Evolutionary conservation across 2,329 filamentous ascomycete species (phyloP), one percentile per base, ranked within the genome.

Genomic region (Falciphora oryzae): DNA sequence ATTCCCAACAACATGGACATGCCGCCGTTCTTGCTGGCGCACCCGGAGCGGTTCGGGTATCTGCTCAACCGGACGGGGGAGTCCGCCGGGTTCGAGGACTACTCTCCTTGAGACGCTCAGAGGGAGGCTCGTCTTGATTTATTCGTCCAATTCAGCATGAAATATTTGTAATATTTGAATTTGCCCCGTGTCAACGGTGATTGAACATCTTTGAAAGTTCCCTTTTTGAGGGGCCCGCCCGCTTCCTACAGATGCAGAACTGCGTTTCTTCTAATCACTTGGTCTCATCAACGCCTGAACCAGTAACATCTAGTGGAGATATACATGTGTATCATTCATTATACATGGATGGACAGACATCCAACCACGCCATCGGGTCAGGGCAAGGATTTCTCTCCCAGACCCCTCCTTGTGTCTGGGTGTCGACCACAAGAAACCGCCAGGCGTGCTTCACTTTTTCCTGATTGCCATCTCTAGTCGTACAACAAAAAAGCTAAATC

Each of bases 1-100:
- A 71, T 86, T 22, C 78, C 83, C 2, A 71, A 77, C 38, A 85
- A 86, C 65, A 67, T 67, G 59, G 85, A 88, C 67, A 69, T 88
- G 62, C 85, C 85, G 4, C 63, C 65, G n/a, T 79, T 81, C 60
- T 68, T 87, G 66, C 68, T 76, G 16, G 69, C 73, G 6, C 71
- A 79, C 35, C 69, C 68, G 6, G 73, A 77, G 11, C 75, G 75
- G 32, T 83, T 80, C 67, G 68, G 70, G 14, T 83, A 83, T 67
- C 71, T 84, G 72, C 65, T 81, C 25, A 73, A 79, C 66, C 73
- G 82, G 65, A 77, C 81, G 66, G 81, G 80, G 3, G 70, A 73
- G 61, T 76, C 73, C 32, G 82, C 81, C 28, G 81, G 81, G 1
- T 84, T 84, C 65, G 71, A 63, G 14, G 81, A 84, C 67, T 82